Percentiles rank a stretch among this genome's conserved stretches.
Conservation (phyloP, 2,329 filamentous ascomycete genomes). For the Paracoccidioides brasiliensis region DNA sequence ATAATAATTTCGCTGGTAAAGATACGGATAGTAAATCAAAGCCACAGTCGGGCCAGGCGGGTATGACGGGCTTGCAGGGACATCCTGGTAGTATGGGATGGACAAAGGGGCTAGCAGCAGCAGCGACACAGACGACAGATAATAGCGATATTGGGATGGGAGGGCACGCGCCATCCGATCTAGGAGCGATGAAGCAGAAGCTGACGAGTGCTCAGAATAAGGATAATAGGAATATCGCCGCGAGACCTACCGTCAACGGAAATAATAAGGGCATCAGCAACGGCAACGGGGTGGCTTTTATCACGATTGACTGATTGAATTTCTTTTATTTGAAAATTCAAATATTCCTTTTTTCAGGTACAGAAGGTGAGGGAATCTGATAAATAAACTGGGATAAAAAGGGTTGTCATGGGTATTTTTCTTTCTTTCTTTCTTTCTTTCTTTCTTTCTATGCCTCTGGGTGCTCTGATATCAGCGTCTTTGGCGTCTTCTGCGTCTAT, state of each 20-base stretch:
- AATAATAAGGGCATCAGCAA: neutral
- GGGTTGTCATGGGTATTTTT: too few relatives aligned
- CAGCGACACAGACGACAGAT: too few relatives aligned
- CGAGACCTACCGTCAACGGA: neutral
- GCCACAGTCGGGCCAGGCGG: neutral
- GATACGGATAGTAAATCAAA: neutral
- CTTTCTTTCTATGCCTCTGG: too few relatives aligned
- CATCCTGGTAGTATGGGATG: neutral
- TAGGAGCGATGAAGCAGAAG: neutral
- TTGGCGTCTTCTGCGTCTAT: too few relatives aligned
- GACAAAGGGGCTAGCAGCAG: neutral
- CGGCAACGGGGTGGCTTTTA: constrained; percentile 16
- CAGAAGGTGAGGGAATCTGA: too few relatives aligned
- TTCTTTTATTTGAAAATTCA: neutral
- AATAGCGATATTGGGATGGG: neutral
- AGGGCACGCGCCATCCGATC: neutral
- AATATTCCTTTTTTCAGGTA: neutral
- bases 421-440: too few relatives aligned
- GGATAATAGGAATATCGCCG: neutral
- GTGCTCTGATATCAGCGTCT: too few relatives aligned
- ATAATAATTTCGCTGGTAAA: neutral
- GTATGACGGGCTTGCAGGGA: neutral
- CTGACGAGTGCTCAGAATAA: neutral
- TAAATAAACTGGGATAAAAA: neutral
- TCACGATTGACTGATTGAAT: constrained; percentile 24